Base-by-base conservation (phyloP, 306 rosid genomes). In the Delonix regia region DNA sequence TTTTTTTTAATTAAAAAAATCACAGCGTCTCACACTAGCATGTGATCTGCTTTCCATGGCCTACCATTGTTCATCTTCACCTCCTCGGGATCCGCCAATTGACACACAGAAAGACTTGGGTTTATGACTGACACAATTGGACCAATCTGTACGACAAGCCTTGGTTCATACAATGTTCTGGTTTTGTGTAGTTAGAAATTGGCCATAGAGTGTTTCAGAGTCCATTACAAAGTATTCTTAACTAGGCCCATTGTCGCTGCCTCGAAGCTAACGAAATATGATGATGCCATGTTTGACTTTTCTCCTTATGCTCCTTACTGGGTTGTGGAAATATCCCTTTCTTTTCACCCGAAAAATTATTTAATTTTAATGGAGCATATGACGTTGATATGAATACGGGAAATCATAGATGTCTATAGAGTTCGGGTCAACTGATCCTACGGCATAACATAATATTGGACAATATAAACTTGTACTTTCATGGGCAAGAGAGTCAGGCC, bases 221-320 rank as follows among this genome's bases (percentile, higher is more conserved):
- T 81, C 34, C 87, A 84, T 52, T 83, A 84, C 76, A 84, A 76
- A 77, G 66, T 69, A 7, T 84, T 81, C 62, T 84, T 85, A 66
- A 48, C 82, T 6, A 84, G 85, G 44, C 87, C 82, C 1, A 39
- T 6, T 2, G 66, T 81, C 48, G 83, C 80, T 38, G 74, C 87
- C 55, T 77, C 87, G 33, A 84, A 73, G 42, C 18, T 84, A 33
- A 24, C 81, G 76, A 78, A 80, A 0, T 84, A 77, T 56, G 68
- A 81, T 53, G 39, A 24, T 33, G 85, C 87, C 5, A 77, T 84
- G 87, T 77, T 84, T 59, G 75, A 83, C 24, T 77, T 84, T 59
- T 60, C 80, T 16, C 74, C 83, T 51, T 74, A 65, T 51, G 85
- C 83, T 0, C 51, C 87, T 62, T 84, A 81, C 38, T 84, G 85